These are phyloP conservation scores for Carallia brachiata DNA, from an alignment of 345 rosid genomes.

Conservation along the genomic window DNA sequence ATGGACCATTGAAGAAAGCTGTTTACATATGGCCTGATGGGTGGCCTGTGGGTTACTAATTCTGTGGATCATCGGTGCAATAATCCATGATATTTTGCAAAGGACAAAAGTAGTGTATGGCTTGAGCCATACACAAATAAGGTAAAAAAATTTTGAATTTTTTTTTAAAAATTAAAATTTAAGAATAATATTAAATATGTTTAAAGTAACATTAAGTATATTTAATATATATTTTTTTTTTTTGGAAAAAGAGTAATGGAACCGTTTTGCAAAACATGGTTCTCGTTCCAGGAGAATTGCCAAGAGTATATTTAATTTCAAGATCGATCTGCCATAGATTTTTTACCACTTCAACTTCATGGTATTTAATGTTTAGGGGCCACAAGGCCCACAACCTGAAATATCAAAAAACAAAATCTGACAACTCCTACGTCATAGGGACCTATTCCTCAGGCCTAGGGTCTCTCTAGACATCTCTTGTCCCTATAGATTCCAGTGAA, in stretches of 20 bases:
- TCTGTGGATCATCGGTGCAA: slow-evolving; percentile 48
- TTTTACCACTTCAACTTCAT: slow-evolving; percentile 37
- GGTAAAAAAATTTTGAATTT: too few relatives aligned
- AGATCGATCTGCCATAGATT: slow-evolving; percentile 23
- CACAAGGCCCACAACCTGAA: slow-evolving; percentile 34
- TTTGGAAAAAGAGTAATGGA: too few relatives aligned
- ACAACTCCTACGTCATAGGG: slow-evolving; percentile 25
- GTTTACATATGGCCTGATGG: slow-evolving; percentile 1
- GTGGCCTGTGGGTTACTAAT: slow-evolving; percentile 25
- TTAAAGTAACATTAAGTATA: too few relatives aligned
- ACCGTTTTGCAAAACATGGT: too few relatives aligned
- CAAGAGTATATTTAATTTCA: slow-evolving; percentile 11
- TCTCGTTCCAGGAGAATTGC: too few relatives aligned
- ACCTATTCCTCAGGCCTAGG: slow-evolving; percentile 30
- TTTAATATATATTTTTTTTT: too few relatives aligned
- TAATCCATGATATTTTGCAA: slow-evolving; percentile 44
- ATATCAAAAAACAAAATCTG: slow-evolving; percentile 7
- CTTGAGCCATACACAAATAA: too few relatives aligned
- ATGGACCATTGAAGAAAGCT: slow-evolving; percentile 7
- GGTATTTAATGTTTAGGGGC: slow-evolving; percentile 40
- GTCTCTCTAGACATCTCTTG: not conserved
- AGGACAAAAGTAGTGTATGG: too few relatives aligned
- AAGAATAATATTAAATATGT: too few relatives aligned
- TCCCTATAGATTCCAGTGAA: slow-evolving; percentile 20
- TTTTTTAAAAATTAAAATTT: too few relatives aligned